Evolutionary conservation across 179 eudicot species (phyloP).

Genomic region (Corrigiola litoralis): DNA sequence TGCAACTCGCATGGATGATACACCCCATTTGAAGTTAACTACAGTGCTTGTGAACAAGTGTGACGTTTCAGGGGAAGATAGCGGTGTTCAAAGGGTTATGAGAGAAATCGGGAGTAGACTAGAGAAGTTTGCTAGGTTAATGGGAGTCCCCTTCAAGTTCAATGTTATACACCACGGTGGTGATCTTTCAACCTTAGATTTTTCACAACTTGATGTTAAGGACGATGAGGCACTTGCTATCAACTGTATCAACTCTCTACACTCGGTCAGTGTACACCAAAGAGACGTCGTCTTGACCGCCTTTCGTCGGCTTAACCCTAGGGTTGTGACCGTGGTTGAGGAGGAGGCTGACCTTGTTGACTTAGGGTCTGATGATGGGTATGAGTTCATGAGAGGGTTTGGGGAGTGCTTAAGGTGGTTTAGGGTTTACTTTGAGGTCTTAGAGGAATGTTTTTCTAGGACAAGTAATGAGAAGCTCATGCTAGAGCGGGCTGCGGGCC

Average conservation of each 20-base stretch:
- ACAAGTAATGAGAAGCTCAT: constrained; percentile 44
- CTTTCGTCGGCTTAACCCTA: constrained; percentile 30
- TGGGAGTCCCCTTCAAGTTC: constrained; percentile 49
- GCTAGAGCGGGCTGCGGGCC: constrained; percentile 45
- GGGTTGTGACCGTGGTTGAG: constrained; percentile 42
- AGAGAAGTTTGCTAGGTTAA: constrained; percentile 46
- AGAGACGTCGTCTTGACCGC: constrained; percentile 27
- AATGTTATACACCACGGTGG: constrained; percentile 31
- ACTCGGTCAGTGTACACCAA: constrained; percentile 16
- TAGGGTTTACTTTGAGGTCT: constrained; percentile 45
- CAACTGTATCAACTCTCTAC: constrained; percentile 42
- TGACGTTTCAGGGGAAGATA: neutral
- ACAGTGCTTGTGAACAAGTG: constrained; percentile 30
- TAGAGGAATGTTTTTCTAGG: constrained; percentile 37
- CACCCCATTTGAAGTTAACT: constrained; percentile 38
- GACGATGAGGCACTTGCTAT: constrained; percentile 41
- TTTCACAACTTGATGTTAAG: constrained; percentile 14
- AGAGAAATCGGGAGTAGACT: constrained; percentile 38
- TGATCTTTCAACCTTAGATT: constrained; percentile 30
- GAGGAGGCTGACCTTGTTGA: constrained; percentile 40
- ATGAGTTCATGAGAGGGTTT: constrained; percentile 28
- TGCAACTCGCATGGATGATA: constrained; percentile 46
- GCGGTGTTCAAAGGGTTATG: constrained; percentile 35
- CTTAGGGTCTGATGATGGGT: constrained; percentile 14
- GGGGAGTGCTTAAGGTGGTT: constrained; percentile 45